Evolutionary conservation across 2,329 filamentous ascomycete genomes (phyloP).

Genomic region (Sclerotiophoma versabilis): DNA sequence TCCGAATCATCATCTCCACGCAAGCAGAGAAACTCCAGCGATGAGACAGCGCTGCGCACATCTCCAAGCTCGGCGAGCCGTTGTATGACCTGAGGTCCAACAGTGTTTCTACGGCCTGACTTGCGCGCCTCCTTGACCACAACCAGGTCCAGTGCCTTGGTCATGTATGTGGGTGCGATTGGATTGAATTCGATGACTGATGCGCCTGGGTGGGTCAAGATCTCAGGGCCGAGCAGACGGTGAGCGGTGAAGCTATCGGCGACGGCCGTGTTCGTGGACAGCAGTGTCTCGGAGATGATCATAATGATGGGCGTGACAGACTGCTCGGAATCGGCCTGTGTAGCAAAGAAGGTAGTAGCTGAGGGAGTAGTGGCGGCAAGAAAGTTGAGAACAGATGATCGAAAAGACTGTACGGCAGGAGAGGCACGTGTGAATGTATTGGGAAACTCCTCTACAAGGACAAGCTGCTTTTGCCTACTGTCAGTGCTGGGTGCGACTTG

Average conservation of each 20-base stretch:
- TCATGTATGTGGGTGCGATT: constrained; percentile 83
- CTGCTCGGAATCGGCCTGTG: constrained; percentile 29
- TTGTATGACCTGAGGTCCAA: constrained; percentile 79
- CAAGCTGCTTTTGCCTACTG: constrained; percentile 48
- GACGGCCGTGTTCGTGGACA: constrained; percentile 83
- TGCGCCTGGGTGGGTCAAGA: constrained; percentile 80
- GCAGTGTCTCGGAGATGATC: constrained; percentile 87
- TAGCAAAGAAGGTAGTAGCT: constrained; percentile 53
- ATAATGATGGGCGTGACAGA: constrained; percentile 73
- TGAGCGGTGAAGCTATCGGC: constrained; percentile 94
- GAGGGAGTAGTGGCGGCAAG: constrained; percentile 72
- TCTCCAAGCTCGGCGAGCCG: constrained; percentile 86
- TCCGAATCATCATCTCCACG: constrained; percentile 76
- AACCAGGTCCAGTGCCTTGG: constrained; percentile 82
- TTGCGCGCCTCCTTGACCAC: constrained; percentile 84
- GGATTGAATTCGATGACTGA: constrained; percentile 90
- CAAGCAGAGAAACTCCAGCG: constrained; percentile 89
- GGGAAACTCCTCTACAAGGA: constrained; percentile 60
- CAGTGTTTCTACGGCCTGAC: constrained; percentile 76
- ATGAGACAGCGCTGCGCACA: constrained; percentile 88
- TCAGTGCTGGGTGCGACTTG: constrained; percentile 20
- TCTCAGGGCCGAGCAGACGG: constrained; percentile 83
- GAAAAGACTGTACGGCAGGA: constrained; percentile 61
- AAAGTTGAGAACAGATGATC: constrained; percentile 76
- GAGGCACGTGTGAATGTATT: constrained; percentile 57